Percentiles rank a stretch among this genome's conserved stretches.
Conservation (phyloP, 306 rosid genomes). For the Lathyrus oleraceus region DNA sequence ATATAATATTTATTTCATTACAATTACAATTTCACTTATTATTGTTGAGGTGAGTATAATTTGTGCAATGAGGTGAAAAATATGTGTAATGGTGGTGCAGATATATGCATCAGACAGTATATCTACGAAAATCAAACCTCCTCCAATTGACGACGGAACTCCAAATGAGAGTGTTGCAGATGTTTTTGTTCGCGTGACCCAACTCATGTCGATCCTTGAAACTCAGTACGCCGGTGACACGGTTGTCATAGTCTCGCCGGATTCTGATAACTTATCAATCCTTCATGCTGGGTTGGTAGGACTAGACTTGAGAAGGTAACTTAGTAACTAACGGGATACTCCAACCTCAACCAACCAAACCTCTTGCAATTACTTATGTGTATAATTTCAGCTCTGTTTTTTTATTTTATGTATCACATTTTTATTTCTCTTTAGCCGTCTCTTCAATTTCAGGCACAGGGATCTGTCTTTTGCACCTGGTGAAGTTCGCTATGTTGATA, state of each 20-base stretch:
- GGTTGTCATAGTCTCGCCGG: slow-evolving; percentile 83
- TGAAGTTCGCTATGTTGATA: slow-evolving; percentile 85
- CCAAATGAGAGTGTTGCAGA: slow-evolving; percentile 92
- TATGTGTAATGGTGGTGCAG: slow-evolving; percentile 41
- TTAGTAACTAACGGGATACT: slow-evolving; percentile 6
- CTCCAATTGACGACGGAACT: slow-evolving; percentile 79
- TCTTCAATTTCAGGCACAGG: slow-evolving; percentile 66
- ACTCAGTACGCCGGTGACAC: slow-evolving; percentile 84
- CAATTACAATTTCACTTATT: background rate
- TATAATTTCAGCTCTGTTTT: background rate
- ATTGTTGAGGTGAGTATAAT: background rate
- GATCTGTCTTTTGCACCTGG: slow-evolving; percentile 86
- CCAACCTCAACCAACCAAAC: slow-evolving; percentile 6
- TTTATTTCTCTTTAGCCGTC: background rate
- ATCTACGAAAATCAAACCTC: slow-evolving; percentile 72
- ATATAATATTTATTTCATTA: background rate
- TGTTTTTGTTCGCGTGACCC: slow-evolving; percentile 85
- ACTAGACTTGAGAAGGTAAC: slow-evolving; percentile 81
- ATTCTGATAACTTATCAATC: slow-evolving; percentile 83
- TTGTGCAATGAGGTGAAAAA: background rate
- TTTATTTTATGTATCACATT: background rate
- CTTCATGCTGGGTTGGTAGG: slow-evolving; percentile 90
- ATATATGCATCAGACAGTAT: slow-evolving; percentile 74
- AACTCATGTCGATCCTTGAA: slow-evolving; percentile 95
- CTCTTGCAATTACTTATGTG: background rate